phyloP scores from a whole-genome alignment of 2,329 filamentous ascomycete genomes.

The Zasmidium citrigriseum region DNA sequence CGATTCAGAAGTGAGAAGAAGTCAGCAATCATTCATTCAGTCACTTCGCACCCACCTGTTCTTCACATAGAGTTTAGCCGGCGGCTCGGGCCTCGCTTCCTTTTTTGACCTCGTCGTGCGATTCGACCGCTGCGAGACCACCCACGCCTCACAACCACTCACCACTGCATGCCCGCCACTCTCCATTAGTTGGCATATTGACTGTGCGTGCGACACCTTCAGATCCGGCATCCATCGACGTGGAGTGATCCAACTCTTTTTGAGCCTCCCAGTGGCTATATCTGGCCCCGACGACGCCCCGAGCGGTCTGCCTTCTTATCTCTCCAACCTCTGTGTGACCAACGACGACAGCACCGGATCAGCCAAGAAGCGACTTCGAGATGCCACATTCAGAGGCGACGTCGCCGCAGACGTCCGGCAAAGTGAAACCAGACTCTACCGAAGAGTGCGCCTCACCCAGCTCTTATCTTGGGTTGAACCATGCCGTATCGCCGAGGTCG shows the following conservation, averaged over 20 bases:
- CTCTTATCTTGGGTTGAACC: conserved; percentile 28
- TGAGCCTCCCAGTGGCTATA: background rate
- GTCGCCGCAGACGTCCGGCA: conserved; percentile 13
- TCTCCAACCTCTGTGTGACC: too few species aligned
- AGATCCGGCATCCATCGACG: background rate
- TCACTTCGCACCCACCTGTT: too few species aligned
- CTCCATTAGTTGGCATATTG: background rate
- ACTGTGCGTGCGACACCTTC: background rate
- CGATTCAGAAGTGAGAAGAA: too few species aligned
- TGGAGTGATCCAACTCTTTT: background rate
- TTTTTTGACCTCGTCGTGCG: background rate
- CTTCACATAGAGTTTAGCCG: too few species aligned
- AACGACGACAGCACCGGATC: background rate
- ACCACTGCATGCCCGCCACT: background rate
- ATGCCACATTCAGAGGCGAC: conserved; percentile 22
- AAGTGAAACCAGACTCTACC: conserved; percentile 23
- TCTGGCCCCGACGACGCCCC: background rate
- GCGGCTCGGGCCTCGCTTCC: background rate
- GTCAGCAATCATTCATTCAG: too few species aligned
- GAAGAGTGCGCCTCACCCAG: conserved; percentile 30
- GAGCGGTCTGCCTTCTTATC: background rate
- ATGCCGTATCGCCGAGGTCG: conserved; percentile 23
- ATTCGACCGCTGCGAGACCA: background rate
- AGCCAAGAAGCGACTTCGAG: background rate
- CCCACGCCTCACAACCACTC: background rate